Base-by-base conservation (phyloP, 108 stramenopile species). In the Seminavis robusta region DNA sequence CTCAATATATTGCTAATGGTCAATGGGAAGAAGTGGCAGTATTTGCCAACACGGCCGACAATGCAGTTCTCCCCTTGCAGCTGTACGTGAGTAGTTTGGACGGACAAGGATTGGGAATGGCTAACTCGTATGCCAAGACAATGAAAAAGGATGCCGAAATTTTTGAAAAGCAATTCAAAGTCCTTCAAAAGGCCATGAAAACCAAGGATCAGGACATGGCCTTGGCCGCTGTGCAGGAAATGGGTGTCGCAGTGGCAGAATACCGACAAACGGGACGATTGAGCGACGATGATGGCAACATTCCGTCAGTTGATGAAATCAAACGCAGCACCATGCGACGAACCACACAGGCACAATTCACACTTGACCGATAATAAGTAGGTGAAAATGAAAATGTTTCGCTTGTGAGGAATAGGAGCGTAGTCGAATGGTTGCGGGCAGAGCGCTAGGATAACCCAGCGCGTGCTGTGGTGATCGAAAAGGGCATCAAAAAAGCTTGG, bases 281-380 rank as follows among this genome's bases (percentile, higher is more conserved):
- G 16, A 84, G 81, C 0, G 92, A 94, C 58, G 92, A 83, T 26
- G 86, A 83, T 30, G 88, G 88, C 16, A 84, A 94, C 54, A 90
- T 90, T 49, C 92, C 92, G 1, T 75, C 72, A 58, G 84, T 94
- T 15, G 92, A 94, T 56, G 92, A 90, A 44, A 90, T 94, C 28
- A 58, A 86, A 21, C 71, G 92, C 47, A 59, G 41, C 33, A 76
- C 81, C 23, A 76, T 64, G 46, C 34, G 79, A 34, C n/a, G n/a
- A n/a, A n/a, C n/a, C n/a, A n/a, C n/a, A n/a, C n/a, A n/a, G n/a
- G n/a, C n/a, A n/a, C n/a, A n/a, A n/a, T n/a, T n/a, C n/a, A n/a
- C n/a, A n/a, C n/a, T n/a, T n/a, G n/a, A n/a, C n/a, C n/a, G n/a
- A n/a, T n/a, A n/a, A n/a, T n/a, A n/a, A n/a, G n/a, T n/a, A n/a